A percentile compares a stretch with the other conserved stretches of the same genome.
Conservation (phyloP, 306 rosid species). For the cucumber (Cucumis sativus) region Cucumber_9930_V3 NC_026656.2:2446001-2446500, state of each 20-base stretch:
- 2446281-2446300: not conserved
- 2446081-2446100: not conserved
- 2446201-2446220: not conserved
- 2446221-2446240: not conserved
- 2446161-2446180: not conserved
- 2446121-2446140: not conserved
- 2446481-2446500: conserved; percentile 29
- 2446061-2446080: not conserved
- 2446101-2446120: not conserved
- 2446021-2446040: not conserved
- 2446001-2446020: not conserved
- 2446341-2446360: not conserved
- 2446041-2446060: not conserved
- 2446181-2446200: not conserved
- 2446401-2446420: conserved; percentile 6
- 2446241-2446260: not conserved
- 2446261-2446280: not conserved
- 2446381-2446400: not conserved
- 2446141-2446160: not conserved
- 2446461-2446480: conserved; percentile 55
- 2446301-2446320: not conserved
- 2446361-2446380: not conserved
- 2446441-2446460: conserved; percentile 54
- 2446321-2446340: not conserved
- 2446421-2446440: conserved; percentile 58